A percentile compares a stretch with the other conserved stretches of the same genome.
Conservation (phyloP, 2,329 filamentous ascomycete genomes). For the Fusarium ambrosium region DNA sequence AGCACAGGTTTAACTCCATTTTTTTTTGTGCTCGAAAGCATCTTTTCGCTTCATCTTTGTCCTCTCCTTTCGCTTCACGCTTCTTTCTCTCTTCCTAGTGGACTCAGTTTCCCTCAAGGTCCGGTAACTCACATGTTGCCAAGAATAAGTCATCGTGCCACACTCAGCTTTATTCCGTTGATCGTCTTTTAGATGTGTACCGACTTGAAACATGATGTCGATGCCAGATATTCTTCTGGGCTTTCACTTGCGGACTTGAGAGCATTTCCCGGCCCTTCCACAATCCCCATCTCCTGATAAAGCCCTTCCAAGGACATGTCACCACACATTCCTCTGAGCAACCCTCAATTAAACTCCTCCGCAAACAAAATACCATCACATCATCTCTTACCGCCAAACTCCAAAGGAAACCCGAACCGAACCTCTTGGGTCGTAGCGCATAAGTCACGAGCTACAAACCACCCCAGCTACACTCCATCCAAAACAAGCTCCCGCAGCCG, state of each 20-base stretch:
- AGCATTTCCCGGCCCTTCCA: neutral
- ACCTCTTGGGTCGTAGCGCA: neutral
- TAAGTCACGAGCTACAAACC: conserved; percentile 1
- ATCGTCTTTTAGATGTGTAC: neutral
- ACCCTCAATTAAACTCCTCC: neutral
- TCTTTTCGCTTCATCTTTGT: neutral
- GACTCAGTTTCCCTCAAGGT: neutral
- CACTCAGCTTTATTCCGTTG: neutral
- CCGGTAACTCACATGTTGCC: neutral
- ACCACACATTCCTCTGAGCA: neutral
- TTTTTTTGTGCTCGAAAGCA: neutral
- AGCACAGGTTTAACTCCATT: neutral
- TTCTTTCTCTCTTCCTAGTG: neutral
- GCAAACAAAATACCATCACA: neutral
- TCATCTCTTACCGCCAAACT: neutral
- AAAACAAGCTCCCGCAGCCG: conserved; percentile 15
- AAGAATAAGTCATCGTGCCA: neutral
- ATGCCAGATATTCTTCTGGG: neutral
- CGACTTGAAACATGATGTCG: neutral
- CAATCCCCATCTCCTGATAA: neutral
- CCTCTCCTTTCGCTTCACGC: neutral
- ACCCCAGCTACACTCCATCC: conserved; percentile 6
- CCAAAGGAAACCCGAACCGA: conserved; percentile 10
- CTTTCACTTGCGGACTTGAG: too few species aligned
- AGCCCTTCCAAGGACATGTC: neutral